These are phyloP conservation scores for Agarophyton chilense DNA, from an alignment of 23 red algal genomes.

Conservation along the genomic window DNA sequence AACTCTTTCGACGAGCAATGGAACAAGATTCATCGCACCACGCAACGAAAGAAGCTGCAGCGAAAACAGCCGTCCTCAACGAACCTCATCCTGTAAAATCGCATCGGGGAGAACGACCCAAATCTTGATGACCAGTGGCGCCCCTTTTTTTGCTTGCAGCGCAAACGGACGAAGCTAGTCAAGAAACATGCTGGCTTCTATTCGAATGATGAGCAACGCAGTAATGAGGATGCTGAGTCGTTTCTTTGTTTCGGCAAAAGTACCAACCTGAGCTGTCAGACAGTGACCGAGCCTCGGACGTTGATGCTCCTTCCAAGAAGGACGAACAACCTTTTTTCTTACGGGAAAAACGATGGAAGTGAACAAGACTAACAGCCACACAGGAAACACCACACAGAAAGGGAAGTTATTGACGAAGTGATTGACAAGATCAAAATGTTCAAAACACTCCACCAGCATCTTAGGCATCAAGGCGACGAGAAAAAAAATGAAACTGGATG, in stretches of 20 bases:
- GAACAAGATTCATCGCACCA: slow-evolving; percentile 24
- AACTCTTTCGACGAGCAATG: slow-evolving; percentile 58
- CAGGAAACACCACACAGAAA: not conserved
- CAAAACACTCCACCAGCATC: slow-evolving; percentile 57
- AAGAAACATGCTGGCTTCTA: slow-evolving; percentile 20
- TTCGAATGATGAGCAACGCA: slow-evolving; percentile 21
- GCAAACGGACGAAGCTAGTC: slow-evolving; percentile 28
- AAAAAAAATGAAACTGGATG: slow-evolving; percentile 49
- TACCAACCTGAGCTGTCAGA: not conserved
- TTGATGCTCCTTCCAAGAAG: not conserved
- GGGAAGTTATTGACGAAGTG: slow-evolving; percentile 72
- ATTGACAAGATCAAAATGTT: slow-evolving; percentile 72
- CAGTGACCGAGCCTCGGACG: not conserved
- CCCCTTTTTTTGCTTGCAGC: slow-evolving; percentile 50
- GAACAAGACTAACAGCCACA: not conserved
- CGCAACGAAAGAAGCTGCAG: not conserved
- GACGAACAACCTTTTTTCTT: slow-evolving; percentile 2
- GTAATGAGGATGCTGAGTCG: not conserved
- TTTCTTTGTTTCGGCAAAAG: not conserved
- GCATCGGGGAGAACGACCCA: slow-evolving; percentile 61
- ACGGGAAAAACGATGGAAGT: not conserved
- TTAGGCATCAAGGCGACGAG: slow-evolving; percentile 45
- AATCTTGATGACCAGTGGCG: slow-evolving; percentile 35
- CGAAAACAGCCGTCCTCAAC: not conserved
- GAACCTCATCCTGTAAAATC: slow-evolving; percentile 45